Evolutionary conservation across 192 early-diverging fungal species (phyloP).

Genomic region (Diversispora eburnea): DNA sequence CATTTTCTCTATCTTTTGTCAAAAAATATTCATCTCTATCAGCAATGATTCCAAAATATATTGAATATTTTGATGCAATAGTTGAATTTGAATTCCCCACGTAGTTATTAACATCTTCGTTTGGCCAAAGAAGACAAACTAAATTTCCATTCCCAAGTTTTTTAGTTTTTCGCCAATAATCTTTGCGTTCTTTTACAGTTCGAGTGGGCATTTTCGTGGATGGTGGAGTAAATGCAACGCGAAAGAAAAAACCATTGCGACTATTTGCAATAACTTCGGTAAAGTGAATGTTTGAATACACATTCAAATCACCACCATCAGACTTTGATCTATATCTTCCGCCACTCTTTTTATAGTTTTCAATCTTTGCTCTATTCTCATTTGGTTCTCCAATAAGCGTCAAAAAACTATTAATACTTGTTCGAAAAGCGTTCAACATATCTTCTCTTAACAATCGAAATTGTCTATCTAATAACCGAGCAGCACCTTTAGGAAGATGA

Average conservation of each 20-base stretch:
- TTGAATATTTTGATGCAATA: neutral
- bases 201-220: neutral
- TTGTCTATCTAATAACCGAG: slow-evolving; percentile 52
- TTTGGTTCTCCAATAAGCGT: slow-evolving; percentile 18
- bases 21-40: slow-evolving; percentile 33
- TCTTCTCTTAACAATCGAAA: slow-evolving; percentile 62
- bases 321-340: slow-evolving; percentile 21
- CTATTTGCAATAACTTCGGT: slow-evolving; percentile 30
- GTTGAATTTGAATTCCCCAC: neutral
- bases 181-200: slow-evolving; percentile 22
- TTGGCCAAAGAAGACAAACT: slow-evolving; percentile 40
- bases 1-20: slow-evolving; percentile 17
- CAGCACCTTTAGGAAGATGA: slow-evolving; percentile 44
- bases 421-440: slow-evolving; percentile 42
- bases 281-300: slow-evolving; percentile 40
- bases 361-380: slow-evolving; percentile 19
- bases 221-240: slow-evolving; percentile 32
- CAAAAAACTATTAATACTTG: slow-evolving; percentile 45
- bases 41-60: slow-evolving; percentile 38
- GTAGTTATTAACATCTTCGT: neutral
- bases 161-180: slow-evolving; percentile 48
- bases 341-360: slow-evolving; percentile 29
- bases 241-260: slow-evolving; percentile 26
- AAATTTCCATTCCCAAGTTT: slow-evolving; percentile 46
- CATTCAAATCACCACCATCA: slow-evolving; percentile 35